These are phyloP conservation scores for Alternaria longipes DNA, from an alignment of 2,329 filamentous ascomycete genomes.

Conservation along the genomic window DNA sequence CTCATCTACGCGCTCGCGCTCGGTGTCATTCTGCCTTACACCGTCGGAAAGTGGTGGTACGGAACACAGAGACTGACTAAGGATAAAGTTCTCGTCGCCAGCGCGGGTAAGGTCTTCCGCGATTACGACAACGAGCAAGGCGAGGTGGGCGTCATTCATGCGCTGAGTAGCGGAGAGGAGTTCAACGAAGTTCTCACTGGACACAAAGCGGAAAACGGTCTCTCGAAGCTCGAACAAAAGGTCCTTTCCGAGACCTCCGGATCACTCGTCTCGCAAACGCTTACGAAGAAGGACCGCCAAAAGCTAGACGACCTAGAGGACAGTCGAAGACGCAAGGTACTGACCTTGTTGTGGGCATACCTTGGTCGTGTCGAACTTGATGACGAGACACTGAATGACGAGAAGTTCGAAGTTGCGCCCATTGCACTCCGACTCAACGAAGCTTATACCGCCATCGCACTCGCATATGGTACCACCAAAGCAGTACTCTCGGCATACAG, in stretches of 20 bases:
- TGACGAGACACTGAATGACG: slow-evolving; percentile 77
- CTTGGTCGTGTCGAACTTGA: slow-evolving; percentile 86
- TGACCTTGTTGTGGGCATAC: slow-evolving; percentile 94
- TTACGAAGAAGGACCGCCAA: slow-evolving; percentile 77
- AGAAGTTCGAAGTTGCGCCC: slow-evolving; percentile 90
- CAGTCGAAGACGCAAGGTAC: slow-evolving; percentile 80
- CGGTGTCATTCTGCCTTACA: slow-evolving; percentile 88
- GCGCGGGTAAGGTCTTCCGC: slow-evolving; percentile 91
- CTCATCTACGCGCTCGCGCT: slow-evolving; percentile 88
- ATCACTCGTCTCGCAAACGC: slow-evolving; percentile 63
- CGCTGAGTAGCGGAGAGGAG: slow-evolving; percentile 86
- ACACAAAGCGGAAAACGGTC: slow-evolving; percentile 79
- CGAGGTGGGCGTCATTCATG: slow-evolving; percentile 79
- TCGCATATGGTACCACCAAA: slow-evolving; percentile 84
- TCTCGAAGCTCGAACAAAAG: slow-evolving; percentile 84
- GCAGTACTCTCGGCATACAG: slow-evolving; percentile 85
- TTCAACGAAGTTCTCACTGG: slow-evolving; percentile 80
- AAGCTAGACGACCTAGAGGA: slow-evolving; percentile 83
- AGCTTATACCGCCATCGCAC: slow-evolving; percentile 84
- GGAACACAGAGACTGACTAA: slow-evolving; percentile 92
- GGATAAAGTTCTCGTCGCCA: slow-evolving; percentile 91
- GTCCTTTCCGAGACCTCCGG: slow-evolving; percentile 71
- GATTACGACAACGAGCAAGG: slow-evolving; percentile 88
- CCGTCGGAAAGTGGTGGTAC: slow-evolving; percentile 99
- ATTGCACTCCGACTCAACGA: slow-evolving; percentile 86